A percentile compares a stretch with the other conserved stretches of the same genome.
phyloP scores from a whole-genome alignment of 2,329 filamentous ascomycete genomes.

The Fusarium annulatum region DNA sequence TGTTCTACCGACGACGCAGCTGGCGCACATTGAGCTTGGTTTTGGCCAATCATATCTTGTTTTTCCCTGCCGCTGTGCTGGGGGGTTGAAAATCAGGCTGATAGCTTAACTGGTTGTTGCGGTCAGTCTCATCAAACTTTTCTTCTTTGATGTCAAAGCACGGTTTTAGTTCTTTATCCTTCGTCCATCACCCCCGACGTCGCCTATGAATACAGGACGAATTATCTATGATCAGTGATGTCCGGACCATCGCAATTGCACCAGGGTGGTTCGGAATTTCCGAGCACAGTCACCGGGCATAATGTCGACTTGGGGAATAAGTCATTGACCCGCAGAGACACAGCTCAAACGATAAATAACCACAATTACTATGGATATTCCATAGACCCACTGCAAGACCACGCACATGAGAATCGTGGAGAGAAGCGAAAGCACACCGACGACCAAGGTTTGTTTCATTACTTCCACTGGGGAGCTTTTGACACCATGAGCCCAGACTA shows the following conservation, averaged over 20 bases:
- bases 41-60: neutral
- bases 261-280: neutral
- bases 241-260: neutral
- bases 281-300: neutral
- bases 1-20: too few relatives aligned
- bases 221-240: rapidly evolving
- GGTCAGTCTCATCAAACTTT: neutral
- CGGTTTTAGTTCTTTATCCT: neutral
- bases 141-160: rapidly evolving
- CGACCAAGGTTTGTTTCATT: neutral
- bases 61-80: rapidly evolving
- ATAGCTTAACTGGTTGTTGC: rapidly evolving
- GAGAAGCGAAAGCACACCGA: neutral
- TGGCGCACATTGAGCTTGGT: too few relatives aligned
- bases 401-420: rapidly evolving
- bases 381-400: rapidly evolving
- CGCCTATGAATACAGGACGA: rapidly evolving
- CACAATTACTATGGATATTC: neutral
- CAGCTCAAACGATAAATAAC: neutral
- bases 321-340: neutral
- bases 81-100: neutral
- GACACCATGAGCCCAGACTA: neutral
- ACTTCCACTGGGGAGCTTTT: rapidly evolving
- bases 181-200: rapidly evolving
- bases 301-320: neutral